A percentile compares a stretch with the other conserved stretches of the same genome.
Conservation (phyloP, 2,329 filamentous ascomycete genomes). For the Onygenales sp. region DNA sequence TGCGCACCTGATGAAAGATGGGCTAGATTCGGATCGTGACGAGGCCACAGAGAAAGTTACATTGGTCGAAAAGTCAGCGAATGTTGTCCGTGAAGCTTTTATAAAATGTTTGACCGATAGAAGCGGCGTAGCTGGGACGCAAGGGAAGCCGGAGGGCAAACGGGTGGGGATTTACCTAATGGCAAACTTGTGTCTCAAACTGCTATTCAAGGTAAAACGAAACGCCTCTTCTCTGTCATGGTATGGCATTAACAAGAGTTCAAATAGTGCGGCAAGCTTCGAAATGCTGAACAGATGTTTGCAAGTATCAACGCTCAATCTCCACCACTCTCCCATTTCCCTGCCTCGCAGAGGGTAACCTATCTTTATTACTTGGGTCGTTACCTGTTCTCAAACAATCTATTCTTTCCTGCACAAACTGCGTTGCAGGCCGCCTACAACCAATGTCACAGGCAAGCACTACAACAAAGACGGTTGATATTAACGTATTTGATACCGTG, state of each 20-base stretch:
- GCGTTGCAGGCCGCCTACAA: conserved; percentile 72
- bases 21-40: conserved; percentile 34
- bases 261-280: conserved; percentile 63
- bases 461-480: conserved; percentile 65
- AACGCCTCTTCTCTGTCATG: not conserved
- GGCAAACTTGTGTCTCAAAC: conserved; percentile 80
- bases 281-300: conserved; percentile 80
- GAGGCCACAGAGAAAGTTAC: conserved; percentile 63
- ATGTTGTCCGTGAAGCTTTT: conserved; percentile 83
- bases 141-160: conserved; percentile 67
- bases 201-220: conserved; percentile 62
- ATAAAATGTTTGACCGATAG: conserved; percentile 81
- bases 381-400: conserved; percentile 76
- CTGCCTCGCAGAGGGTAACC: conserved; percentile 76
- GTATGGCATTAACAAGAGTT: not conserved
- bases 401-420: conserved; percentile 67
- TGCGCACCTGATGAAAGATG: conserved; percentile 45
- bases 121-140: conserved; percentile 50
- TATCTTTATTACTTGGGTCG: conserved; percentile 92
- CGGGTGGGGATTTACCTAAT: conserved; percentile 84
- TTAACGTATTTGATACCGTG: conserved; percentile 74
- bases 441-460: conserved; percentile 53
- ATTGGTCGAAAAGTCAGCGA: conserved; percentile 77
- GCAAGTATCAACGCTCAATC: conserved; percentile 77
- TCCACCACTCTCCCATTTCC: conserved; percentile 71